Evolutionary conservation across 2,329 filamentous ascomycete species (phyloP), one percentile per base, ranked within the genome.

Genomic region (Hypoxylon sp.): DNA sequence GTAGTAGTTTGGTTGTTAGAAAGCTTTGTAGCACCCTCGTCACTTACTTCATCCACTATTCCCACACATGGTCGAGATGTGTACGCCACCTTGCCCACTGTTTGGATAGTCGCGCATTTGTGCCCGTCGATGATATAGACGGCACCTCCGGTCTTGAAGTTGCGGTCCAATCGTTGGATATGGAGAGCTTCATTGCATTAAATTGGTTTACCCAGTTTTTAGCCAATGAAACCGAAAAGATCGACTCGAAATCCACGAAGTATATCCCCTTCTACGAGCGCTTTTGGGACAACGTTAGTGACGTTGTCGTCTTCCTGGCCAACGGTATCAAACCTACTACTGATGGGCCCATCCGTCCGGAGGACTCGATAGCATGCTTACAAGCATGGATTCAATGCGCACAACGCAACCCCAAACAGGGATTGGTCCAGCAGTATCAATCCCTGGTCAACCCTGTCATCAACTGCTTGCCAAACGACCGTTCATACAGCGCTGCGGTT

Each of bases 21-120:
- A 94, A 94, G 71, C 77, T 93, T 16, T 89, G 87, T 59, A 87
- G 88, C n/a, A 88, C 88, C 5, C 73, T 93, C 5, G 86, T 88
- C 11, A 87, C 87, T 13, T 91, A 87, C 65, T 91, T 89, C 64
- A 77, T 90, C 21, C 87, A 87, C 50, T 88, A 89, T 55, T 82
- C 88, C 7, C 73, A 78, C 7, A 74, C 81, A 4, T 93, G 89
- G 88, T 74, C 77, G n/a, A 73, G 73, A 40, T 89, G 86, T 55
- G 69, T 91, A 23, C 78, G 77, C 26, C 85, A 88, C 63, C 71
- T 90, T n/a, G 63, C 84, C 27, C 74, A 80, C 46, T 88, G 82
- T 46, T 74, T 89, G 12, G 78, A 73, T 38, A 67, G 71, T 15
- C 76, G 76, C 51, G 72, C 71, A 25, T 69, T 71, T 11, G 67